Conservation (phyloP, 2,329 filamentous ascomycete species). For the Alternaria triticimaculans region DNA sequence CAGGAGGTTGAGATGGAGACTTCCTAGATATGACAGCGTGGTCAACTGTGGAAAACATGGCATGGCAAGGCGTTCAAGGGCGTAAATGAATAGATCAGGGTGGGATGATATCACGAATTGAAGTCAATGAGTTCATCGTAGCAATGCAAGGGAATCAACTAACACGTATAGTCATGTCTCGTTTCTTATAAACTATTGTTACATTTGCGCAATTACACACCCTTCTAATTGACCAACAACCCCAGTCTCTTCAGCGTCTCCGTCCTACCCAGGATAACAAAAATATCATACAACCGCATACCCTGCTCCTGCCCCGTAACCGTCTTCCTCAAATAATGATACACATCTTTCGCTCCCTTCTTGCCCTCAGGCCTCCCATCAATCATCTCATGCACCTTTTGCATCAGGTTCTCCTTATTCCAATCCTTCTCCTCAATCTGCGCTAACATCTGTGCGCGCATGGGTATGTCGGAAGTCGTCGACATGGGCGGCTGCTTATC, state of each 20-base stretch:
- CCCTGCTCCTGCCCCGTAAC: slow-evolving; percentile 42
- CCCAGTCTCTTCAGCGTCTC: slow-evolving; percentile 42
- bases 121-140: not conserved
- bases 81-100: not conserved
- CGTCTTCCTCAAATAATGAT: slow-evolving; percentile 42
- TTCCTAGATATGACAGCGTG: not conserved
- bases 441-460: slow-evolving; percentile 22
- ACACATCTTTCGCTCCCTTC: slow-evolving; percentile 38
- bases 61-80: slow-evolving; percentile 14
- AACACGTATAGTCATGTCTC: not conserved
- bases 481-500: slow-evolving; percentile 11
- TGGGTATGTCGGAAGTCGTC: slow-evolving; percentile 23
- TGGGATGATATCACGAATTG: slow-evolving; percentile 3
- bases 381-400: slow-evolving; percentile 36
- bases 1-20: slow-evolving; percentile 43
- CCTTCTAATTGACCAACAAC: slow-evolving; percentile 2
- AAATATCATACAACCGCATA: slow-evolving; percentile 44
- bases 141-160: not conserved
- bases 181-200: not conserved
- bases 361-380: slow-evolving; percentile 33
- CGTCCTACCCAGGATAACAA: slow-evolving; percentile 41
- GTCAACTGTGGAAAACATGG: not conserved
- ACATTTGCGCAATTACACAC: not conserved
- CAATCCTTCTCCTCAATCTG: slow-evolving; percentile 30
- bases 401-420: slow-evolving; percentile 33